Conservation (phyloP, 176 grass and related monocot species). For the Eleusine coracana region DNA sequence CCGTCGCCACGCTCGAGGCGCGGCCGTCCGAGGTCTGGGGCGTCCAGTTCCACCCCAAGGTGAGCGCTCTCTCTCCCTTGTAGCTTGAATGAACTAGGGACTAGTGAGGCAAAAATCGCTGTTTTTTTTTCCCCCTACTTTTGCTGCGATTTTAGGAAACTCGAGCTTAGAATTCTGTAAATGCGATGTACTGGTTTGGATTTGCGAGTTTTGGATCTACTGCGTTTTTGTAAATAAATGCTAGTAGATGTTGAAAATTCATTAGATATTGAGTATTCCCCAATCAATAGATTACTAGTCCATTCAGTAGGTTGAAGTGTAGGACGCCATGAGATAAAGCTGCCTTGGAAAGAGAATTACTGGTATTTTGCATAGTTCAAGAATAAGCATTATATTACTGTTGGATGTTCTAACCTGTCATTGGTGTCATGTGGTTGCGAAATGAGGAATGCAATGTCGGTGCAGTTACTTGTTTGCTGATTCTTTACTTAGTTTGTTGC, state of each 20-base stretch:
- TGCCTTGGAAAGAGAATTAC: neutral
- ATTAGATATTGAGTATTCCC: neutral
- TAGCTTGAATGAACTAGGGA: too few relatives aligned
- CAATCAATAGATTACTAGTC: neutral
- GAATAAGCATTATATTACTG: neutral
- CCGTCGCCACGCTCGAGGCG: conserved; percentile 74
- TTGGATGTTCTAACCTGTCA: neutral
- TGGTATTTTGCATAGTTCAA: neutral
- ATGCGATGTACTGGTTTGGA: neutral
- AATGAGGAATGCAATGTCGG: neutral
- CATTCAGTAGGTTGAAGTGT: neutral
- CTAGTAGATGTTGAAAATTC: neutral
- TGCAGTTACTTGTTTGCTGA: neutral
- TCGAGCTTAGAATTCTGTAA: neutral
- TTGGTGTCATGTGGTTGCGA: neutral
- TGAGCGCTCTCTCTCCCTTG: conserved; percentile 9
- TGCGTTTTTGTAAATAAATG: neutral
- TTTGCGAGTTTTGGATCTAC: neutral
- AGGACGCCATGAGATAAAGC: neutral
- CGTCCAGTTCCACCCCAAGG: conserved; percentile 95
- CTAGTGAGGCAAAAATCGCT: neutral
- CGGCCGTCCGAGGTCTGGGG: conserved; percentile 91
- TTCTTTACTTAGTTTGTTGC: neutral
- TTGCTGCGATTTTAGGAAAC: neutral
- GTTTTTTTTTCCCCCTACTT: neutral